These are phyloP conservation scores for Carex littledalei DNA, from an alignment of 176 grass and related monocot genomes.

Conservation along the genomic window DNA sequence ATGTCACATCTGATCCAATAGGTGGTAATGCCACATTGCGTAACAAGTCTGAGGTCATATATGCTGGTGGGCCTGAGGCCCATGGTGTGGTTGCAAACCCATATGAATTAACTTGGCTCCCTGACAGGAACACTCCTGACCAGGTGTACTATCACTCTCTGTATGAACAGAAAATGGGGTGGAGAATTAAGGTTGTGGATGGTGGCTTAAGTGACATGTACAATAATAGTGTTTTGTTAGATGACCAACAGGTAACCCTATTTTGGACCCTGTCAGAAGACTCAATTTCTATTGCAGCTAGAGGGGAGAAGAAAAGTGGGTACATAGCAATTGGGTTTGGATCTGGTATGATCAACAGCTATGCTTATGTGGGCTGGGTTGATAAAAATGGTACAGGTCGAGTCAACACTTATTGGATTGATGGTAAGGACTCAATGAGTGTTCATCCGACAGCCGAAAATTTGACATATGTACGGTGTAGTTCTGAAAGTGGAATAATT, in stretches of 20 bases:
- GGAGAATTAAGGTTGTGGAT: conserved; percentile 76
- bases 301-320: conserved; percentile 75
- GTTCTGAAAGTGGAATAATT: conserved; percentile 55
- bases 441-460: conserved; percentile 58
- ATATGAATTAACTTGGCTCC: conserved; percentile 60
- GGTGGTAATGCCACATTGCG: conserved; percentile 79
- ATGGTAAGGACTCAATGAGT: conserved; percentile 54
- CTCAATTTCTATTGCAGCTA: conserved; percentile 64
- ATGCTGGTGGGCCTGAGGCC: conserved; percentile 36
- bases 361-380: conserved; percentile 76
- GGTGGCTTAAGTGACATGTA: conserved; percentile 91
- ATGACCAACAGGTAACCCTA: conserved; percentile 80
- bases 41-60: conserved; percentile 64
- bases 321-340: conserved; percentile 79
- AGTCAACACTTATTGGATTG: conserved; percentile 68
- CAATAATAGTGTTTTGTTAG: conserved; percentile 79
- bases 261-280: conserved; percentile 73
- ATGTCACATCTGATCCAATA: conserved; percentile 73
- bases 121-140: conserved; percentile 84
- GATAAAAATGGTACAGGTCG: conserved; percentile 55
- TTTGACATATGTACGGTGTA: conserved; percentile 57
- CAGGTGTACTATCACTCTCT: conserved; percentile 77
- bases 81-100: conserved; percentile 79
- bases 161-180: conserved; percentile 84
- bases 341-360: conserved; percentile 66